Conservation (phyloP, 2,329 filamentous ascomycete species). For the Colletotrichum gloeosporioides region DNA sequence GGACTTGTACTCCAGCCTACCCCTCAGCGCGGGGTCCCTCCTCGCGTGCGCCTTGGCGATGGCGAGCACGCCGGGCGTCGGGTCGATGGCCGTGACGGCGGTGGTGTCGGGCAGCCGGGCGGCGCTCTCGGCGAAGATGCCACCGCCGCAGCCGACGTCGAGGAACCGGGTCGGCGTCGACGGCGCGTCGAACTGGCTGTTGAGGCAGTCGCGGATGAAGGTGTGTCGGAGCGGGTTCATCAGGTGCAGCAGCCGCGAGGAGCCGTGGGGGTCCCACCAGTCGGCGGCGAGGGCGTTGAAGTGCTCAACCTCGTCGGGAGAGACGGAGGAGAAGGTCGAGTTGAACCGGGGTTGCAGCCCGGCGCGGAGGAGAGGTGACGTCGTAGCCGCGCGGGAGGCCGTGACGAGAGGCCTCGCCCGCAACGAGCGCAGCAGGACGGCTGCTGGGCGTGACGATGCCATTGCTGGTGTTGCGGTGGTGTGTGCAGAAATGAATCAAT, state of each 20-base stretch:
- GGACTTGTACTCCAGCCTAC: conserved; percentile 75
- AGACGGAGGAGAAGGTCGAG: conserved; percentile 71
- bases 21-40: conserved; percentile 70
- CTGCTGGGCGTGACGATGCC: conserved; percentile 19
- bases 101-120: conserved; percentile 69
- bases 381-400: not conserved
- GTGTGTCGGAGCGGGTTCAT: conserved; percentile 98
- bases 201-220: conserved; percentile 80
- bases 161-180: conserved; percentile 64
- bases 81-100: conserved; percentile 79
- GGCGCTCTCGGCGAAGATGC: conserved; percentile 92
- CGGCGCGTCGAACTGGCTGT: conserved; percentile 50
- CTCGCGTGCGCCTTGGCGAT: conserved; percentile 80
- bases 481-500: conserved; percentile 21
- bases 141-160: conserved; percentile 93
- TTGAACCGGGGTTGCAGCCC: not conserved
- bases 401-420: not conserved
- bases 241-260: conserved; percentile 89
- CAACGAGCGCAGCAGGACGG: conserved; percentile 13
- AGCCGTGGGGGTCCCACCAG: conserved; percentile 97
- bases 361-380: not conserved
- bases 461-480: not conserved
- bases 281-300: conserved; percentile 91
- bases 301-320: conserved; percentile 87
- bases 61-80: conserved; percentile 73